Evolutionary conservation across 108 stramenopile species (phyloP), one percentile per base, ranked within the genome.

Genomic region (Aurantiochytrium sp.): DNA sequence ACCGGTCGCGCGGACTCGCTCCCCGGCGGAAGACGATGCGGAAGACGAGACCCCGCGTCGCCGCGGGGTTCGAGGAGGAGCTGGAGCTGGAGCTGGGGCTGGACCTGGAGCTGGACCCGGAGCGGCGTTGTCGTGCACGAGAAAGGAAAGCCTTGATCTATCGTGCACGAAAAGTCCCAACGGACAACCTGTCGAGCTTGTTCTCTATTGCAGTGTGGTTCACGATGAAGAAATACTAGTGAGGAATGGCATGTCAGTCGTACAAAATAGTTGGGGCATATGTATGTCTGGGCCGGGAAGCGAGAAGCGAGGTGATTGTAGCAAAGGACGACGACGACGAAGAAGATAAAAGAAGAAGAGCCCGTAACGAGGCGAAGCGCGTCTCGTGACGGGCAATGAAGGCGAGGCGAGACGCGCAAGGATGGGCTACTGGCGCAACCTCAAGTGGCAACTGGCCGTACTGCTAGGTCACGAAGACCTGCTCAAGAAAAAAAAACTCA

Each of bases 401-500:
- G 59, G 59, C 21, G 2, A n/a, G 18, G 59, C 21, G 59, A 59
- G n/a, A 35, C 29, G 29, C 29, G 29, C 29, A 35, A 35, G 14
- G 18, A 69, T 69, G 64, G 64, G 64, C 14, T 69, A 69, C 64
- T 42, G 25, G 25, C 64, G 64, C 64, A 69, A 69, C 64, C 64
- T 69, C 73, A 83, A 83, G 73, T 83, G 73, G 73, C 73, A 83
- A n/a, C 19, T 83, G 1, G 73, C 73, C 16, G 49, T 51, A n/a
- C 23, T 83, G 8, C n/a, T 53, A 16, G 73, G 73, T 16, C 44
- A 83, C 51, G 73, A 83, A 12, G 45, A 83, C 16, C 51, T 83
- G 5, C 51, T 83, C 0, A 83, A 83, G 51, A 83, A 83, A 44
- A 83, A 83, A 3, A 47, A 28, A n/a, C 73, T 83, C 49, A 21